phyloP scores from a whole-genome alignment of 2,329 filamentous ascomycete species.

The Colletotrichum sp. region DNA sequence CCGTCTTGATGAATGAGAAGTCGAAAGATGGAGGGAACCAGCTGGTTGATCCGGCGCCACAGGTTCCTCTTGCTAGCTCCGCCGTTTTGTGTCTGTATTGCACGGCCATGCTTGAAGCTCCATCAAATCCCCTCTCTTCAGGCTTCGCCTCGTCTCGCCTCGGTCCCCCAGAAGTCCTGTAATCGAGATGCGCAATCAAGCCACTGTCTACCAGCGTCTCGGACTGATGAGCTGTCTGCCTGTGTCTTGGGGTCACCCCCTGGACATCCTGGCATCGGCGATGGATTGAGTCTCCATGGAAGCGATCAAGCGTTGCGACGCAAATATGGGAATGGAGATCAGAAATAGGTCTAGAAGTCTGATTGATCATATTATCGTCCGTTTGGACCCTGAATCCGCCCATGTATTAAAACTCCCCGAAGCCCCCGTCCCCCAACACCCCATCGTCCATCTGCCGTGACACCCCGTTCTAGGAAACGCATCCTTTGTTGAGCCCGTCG shows the following conservation, averaged over 20 bases:
- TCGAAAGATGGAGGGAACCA: not conserved
- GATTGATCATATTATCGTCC: not conserved
- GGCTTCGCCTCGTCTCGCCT: not conserved
- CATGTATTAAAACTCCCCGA: conserved; percentile 9
- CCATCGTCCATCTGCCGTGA: not conserved
- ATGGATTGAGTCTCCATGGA: not conserved
- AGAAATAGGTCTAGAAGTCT: not conserved
- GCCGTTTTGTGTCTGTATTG: not conserved
- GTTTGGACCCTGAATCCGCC: conserved; percentile 15
- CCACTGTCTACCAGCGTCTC: conserved; percentile 16
- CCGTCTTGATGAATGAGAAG: not conserved
- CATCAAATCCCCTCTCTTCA: not conserved
- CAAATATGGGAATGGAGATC: not conserved
- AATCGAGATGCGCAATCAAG: conserved; percentile 16
- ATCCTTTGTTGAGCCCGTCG: not conserved
- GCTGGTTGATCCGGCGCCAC: not conserved
- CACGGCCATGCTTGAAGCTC: not conserved
- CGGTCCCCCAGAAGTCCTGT: not conserved
- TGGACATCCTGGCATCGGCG: not conserved
- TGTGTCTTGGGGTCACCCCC: not conserved
- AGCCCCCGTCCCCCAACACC: not conserved
- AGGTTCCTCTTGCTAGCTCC: not conserved
- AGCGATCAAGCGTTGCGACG: not conserved
- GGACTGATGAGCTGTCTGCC: conserved; percentile 14
- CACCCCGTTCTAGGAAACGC: not conserved